Evolutionary conservation across 768 basidiomycete genomes (phyloP), one percentile per base, ranked within the genome.

Genomic region (Termitomyces sp.): DNA sequence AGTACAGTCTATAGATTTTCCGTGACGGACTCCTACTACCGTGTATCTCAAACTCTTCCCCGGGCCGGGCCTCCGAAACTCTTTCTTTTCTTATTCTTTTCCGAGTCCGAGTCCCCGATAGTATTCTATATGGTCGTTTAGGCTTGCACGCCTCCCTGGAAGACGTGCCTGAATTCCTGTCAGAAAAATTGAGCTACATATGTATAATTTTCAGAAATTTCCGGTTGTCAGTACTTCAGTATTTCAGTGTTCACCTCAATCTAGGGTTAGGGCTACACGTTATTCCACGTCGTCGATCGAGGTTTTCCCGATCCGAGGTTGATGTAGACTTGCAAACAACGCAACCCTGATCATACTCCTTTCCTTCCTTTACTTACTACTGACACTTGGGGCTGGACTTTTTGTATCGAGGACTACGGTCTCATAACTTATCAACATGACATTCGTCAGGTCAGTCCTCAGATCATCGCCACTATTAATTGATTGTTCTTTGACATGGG

Each of bases 241-340:
- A n/a, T n/a, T n/a, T n/a, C n/a, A n/a, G n/a, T n/a, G n/a, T n/a
- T 50, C 18, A 54, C 59, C 58, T 52, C 48, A 56, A 52, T 57
- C 29, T 63, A 58, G 64, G 66, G 66, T 67, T 67, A 67, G 61
- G 66, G 64, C 60, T 63, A 67, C 66, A 63, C 64, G 61, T 62
- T 40, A 43, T 54, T 58, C 42, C 61, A 62, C 63, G 61, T 64
- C 60, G 57, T 62, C 42, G 61, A 52, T 59, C 52, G 51, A 51
- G 50, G 45, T 51, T 58, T 58, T 46, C 23, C 54, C 51, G 47
- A 39, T 50, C 43, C 47, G 48, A n/a, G n/a, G n/a, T n/a, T n/a
- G 33, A 50, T 51, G 50, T 25, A 49, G 35, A 29, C 32, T 20
- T 52, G n/a, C 3, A n/a, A 36, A 44, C 7, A 16, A 11, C n/a